Percentiles rank a stretch among this genome's conserved stretches.
Evolutionary conservation across 371 early-diverging fungal genomes (phyloP).

Genomic region (Actinomortierella wolfii): DNA sequence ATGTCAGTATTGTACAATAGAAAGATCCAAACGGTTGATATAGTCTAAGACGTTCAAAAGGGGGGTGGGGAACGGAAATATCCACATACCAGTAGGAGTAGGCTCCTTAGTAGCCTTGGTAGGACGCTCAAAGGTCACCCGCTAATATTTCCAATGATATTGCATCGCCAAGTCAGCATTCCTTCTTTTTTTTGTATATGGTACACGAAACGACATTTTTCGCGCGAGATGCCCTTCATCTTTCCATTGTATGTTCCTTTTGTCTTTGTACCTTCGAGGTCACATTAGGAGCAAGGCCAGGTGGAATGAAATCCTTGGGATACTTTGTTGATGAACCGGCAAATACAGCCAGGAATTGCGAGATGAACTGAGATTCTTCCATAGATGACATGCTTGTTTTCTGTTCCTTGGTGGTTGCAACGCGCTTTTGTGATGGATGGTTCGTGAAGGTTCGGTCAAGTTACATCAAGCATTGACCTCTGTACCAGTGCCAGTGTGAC

Average conservation of each 20-base stretch:
- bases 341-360: slow-evolving; percentile 38
- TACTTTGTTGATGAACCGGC: slow-evolving; percentile 23
- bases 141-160: slow-evolving; percentile 6
- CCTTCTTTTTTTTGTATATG: background rate
- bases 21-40: too few relatives aligned
- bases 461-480: too few relatives aligned
- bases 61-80: too few relatives aligned
- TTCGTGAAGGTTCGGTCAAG: too few relatives aligned
- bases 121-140: slow-evolving; percentile 40
- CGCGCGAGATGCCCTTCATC: background rate
- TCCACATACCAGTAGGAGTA: too few relatives aligned
- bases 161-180: background rate
- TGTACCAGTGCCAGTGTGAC: too few relatives aligned
- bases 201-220: background rate
- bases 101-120: slow-evolving; percentile 21
- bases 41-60: too few relatives aligned
- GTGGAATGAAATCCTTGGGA: slow-evolving; percentile 21
- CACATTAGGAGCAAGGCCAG: slow-evolving; percentile 32
- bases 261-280: slow-evolving; percentile 34
- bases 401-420: too few relatives aligned
- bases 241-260: background rate
- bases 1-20: too few relatives aligned
- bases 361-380: slow-evolving; percentile 43
- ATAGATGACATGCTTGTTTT: slow-evolving; percentile 23
- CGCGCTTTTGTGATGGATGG: too few relatives aligned